phyloP scores from a whole-genome alignment of 225 moss, liverwort and hornwort species.

The Asterella californica region DNA sequence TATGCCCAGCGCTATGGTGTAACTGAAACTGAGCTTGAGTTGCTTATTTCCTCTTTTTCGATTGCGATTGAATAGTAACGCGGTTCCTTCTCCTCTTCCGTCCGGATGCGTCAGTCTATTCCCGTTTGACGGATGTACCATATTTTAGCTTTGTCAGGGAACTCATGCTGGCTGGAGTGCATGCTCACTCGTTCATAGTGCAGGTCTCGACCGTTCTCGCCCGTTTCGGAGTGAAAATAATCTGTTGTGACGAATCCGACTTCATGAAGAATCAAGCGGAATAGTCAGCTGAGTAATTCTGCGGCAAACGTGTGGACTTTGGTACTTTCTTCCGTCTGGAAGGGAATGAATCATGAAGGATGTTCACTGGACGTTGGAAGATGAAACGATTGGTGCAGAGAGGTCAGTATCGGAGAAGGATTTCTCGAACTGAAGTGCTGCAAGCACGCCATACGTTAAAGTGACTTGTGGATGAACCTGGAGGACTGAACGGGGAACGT shows the following conservation, averaged over 20 bases:
- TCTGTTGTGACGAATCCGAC: neutral
- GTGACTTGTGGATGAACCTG: neutral
- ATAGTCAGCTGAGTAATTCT: neutral
- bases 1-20: neutral
- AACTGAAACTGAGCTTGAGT: neutral
- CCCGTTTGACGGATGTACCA: neutral
- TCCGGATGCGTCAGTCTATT: neutral
- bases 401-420: neutral
- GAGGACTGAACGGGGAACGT: neutral
- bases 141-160: neutral
- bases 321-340: neutral
- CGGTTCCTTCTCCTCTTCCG: neutral
- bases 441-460: neutral
- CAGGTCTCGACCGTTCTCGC: neutral
- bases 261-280: neutral
- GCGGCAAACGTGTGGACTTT: neutral
- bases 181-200: neutral
- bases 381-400: neutral
- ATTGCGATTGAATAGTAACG: neutral
- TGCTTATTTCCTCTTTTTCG: neutral
- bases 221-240: neutral
- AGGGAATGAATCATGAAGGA: conserved; percentile 19
- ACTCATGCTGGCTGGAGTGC: neutral
- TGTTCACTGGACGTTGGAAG: conserved; percentile 8
- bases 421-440: neutral